Conservation (phyloP, 2,329 filamentous ascomycete genomes). For the Byssothecium circinans region DNA sequence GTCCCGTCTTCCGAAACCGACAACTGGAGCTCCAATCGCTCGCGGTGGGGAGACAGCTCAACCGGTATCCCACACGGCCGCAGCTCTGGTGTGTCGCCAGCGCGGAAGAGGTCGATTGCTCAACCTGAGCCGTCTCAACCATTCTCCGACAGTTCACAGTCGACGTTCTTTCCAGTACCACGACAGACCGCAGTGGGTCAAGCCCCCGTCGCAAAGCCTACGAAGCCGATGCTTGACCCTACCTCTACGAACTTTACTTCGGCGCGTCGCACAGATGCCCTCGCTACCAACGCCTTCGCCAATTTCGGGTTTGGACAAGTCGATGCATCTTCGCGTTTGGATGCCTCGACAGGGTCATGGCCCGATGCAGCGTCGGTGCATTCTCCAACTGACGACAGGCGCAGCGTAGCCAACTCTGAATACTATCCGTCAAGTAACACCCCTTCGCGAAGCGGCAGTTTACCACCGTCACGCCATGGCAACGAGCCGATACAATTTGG, state of each 20-base stretch:
- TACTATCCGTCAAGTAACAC: conserved; percentile 51
- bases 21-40: conserved; percentile 58
- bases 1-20: conserved; percentile 70
- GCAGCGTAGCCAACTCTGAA: conserved; percentile 43
- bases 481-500: conserved; percentile 43
- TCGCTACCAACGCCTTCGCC: conserved; percentile 34
- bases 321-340: conserved; percentile 32
- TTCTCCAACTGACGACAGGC: conserved; percentile 48
- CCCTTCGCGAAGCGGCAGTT: conserved; percentile 57
- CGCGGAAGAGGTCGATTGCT: conserved; percentile 42
- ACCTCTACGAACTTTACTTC: conserved; percentile 36
- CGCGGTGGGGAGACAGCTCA: conserved; percentile 61
- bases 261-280: conserved; percentile 31
- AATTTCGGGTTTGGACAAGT: conserved; percentile 36
- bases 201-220: conserved; percentile 24
- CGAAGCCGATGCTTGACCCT: conserved; percentile 37
- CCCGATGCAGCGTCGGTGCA: conserved; percentile 38
- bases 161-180: conserved; percentile 31
- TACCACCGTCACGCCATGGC: conserved; percentile 59
- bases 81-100: conserved; percentile 41
- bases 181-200: conserved; percentile 26
- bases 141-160: conserved; percentile 30
- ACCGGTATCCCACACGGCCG: conserved; percentile 36
- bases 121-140: conserved; percentile 39
- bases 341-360: conserved; percentile 37